These are phyloP conservation scores for Aspergillus neotritici DNA, from an alignment of 2,329 filamentous ascomycete genomes.

Conservation along the genomic window DNA sequence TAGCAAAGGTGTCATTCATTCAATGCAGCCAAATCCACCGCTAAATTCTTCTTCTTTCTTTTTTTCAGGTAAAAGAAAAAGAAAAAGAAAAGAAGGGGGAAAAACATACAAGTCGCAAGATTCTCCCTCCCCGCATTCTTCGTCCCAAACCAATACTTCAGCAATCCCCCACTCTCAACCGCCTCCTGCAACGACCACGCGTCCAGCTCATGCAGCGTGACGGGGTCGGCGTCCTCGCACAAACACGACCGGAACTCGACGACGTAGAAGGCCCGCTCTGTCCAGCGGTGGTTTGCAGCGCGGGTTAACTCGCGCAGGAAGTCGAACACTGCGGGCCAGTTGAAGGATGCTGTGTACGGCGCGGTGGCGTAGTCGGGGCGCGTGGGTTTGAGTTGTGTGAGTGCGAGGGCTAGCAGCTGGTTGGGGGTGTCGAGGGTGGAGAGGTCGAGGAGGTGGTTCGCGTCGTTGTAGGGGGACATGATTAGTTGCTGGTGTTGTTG, in stretches of 20 bases:
- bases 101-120: conserved; percentile 66
- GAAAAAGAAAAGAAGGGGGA: not conserved
- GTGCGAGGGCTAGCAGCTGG: conserved; percentile 64
- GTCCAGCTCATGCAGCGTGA: conserved; percentile 66
- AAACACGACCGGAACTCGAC: conserved; percentile 77
- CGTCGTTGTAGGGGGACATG: conserved; percentile 69
- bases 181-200: conserved; percentile 76
- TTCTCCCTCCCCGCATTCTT: conserved; percentile 67
- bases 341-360: conserved; percentile 68
- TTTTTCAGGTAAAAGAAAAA: too few species aligned
- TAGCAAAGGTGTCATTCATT: too few species aligned
- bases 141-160: conserved; percentile 91
- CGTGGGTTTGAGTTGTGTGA: conserved; percentile 62
- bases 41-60: too few species aligned
- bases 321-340: conserved; percentile 62
- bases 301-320: conserved; percentile 51
- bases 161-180: conserved; percentile 68
- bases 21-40: too few species aligned
- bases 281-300: conserved; percentile 51
- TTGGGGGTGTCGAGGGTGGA: conserved; percentile 59
- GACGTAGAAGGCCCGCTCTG: conserved; percentile 66
- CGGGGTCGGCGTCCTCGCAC: conserved; percentile 59
- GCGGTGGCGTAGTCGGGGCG: conserved; percentile 70
- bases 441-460: conserved; percentile 68
- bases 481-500: conserved; percentile 43